phyloP scores from a whole-genome alignment of 306 rosid genomes.

The Crotalaria pallida region DNA sequence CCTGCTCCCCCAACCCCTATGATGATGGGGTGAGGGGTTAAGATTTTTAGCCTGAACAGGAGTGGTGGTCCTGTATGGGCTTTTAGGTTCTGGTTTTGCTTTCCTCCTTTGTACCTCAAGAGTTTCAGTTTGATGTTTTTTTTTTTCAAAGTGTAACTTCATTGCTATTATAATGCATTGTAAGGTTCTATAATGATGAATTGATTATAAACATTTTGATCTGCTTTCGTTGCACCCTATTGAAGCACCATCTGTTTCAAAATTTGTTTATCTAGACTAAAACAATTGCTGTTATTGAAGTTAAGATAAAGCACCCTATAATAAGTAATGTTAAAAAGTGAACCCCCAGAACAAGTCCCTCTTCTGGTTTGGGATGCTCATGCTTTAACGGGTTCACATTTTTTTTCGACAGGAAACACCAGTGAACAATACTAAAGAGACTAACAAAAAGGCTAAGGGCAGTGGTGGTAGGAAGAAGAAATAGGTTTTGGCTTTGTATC shows the following conservation, averaged over 20 bases:
- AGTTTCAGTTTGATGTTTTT: neutral
- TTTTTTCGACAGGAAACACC: constrained; percentile 51
- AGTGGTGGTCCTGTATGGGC: neutral
- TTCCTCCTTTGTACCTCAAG: neutral
- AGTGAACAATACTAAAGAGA: constrained; percentile 40
- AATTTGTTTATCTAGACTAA: neutral
- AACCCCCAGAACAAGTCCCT: neutral
- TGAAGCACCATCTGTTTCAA: constrained; percentile 4
- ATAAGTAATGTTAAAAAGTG: neutral
- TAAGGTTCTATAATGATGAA: neutral
- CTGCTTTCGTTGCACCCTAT: neutral
- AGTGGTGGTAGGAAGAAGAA: constrained; percentile 61
- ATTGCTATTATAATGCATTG: neutral
- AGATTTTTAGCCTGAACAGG: neutral
- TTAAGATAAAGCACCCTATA: neutral
- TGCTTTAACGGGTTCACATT: constrained; percentile 4
- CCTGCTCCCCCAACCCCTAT: neutral
- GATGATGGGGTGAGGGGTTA: neutral
- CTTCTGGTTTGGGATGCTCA: neutral
- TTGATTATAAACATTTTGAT: neutral
- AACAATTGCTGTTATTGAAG: neutral
- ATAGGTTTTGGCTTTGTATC: constrained; percentile 20
- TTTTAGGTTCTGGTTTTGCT: neutral
- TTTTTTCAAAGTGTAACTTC: neutral
- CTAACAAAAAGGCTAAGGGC: constrained; percentile 49